These are phyloP conservation scores for Tetraselmis striata DNA, from an alignment of 139 green algal genomes.

Conservation along the genomic window DNA sequence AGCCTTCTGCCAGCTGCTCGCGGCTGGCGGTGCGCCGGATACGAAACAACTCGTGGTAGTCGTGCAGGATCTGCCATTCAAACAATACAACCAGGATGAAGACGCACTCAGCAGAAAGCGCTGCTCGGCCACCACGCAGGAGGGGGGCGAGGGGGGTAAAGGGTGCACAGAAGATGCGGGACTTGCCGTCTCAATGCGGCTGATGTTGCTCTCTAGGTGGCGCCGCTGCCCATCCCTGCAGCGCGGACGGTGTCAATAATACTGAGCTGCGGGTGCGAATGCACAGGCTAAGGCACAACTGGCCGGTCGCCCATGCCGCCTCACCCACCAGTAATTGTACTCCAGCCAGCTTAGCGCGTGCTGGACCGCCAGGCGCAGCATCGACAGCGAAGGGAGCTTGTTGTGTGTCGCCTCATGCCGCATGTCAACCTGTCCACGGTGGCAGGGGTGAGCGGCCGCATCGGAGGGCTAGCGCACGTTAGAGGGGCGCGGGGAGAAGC, in stretches of 20 bases:
- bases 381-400: constrained; percentile 59
- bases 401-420: constrained; percentile 77
- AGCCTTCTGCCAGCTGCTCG: background rate
- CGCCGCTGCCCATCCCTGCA: background rate
- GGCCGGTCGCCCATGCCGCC: background rate
- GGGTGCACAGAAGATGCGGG: too few species aligned
- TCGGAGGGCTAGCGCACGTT: too few species aligned
- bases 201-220: too few species aligned
- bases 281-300: background rate
- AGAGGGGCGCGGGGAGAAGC: too few species aligned
- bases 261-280: too few species aligned
- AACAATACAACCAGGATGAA: background rate
- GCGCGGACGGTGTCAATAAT: too few species aligned
- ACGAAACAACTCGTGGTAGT: background rate
- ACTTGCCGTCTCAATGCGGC: too few species aligned
- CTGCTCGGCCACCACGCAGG: too few species aligned
- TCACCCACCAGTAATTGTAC: constrained; percentile 53
- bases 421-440: constrained; percentile 61
- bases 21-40: background rate
- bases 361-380: constrained; percentile 48
- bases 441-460: too few species aligned
- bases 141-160: too few species aligned
- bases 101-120: constrained; percentile 12
- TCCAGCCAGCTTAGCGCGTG: constrained; percentile 62
- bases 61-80: background rate